Evolutionary conservation across 2,329 filamentous ascomycete genomes (phyloP), one percentile per base, ranked within the genome.

Genomic region (Clonostachys sp.): DNA sequence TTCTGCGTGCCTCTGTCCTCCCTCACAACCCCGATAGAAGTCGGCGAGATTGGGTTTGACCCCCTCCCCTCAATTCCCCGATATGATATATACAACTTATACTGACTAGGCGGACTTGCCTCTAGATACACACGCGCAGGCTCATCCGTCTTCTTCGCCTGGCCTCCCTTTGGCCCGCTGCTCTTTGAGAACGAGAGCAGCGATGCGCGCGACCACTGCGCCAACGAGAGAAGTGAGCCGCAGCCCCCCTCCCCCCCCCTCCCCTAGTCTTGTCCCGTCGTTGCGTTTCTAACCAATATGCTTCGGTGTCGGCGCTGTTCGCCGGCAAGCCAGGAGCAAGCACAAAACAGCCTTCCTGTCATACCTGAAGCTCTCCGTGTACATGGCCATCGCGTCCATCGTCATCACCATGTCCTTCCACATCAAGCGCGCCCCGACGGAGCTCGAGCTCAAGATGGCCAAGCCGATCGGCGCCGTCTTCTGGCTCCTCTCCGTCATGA

Each of bases 351-450:
- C 81, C 0, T 96, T 96, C 61, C 84, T 97, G 30, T 94, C 92
- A 3, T 96, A 94, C 78, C 81, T 97, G 17, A 84, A 91, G 5
- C 79, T 97, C 3, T 85, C 88, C 34, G 81, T 96, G 57, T 96
- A 96, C 71, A 91, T 97, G 80, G 84, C 90, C 53, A 76, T 99
- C 45, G 90, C 97, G 9, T 83, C 89, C 30, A 81, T 95, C 34
- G 92, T 94, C 45, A 96, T 99, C 55, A 84, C 95, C 10, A 77
- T 96, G 45, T 95, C 89, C 13, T 99, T 99, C 65, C 92, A 99
- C 61, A 77, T 99, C 44, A 91, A 91, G 60, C 74, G 74, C 16
- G 69, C 84, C 57, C 89, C 94, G 1, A 80, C 83, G 0, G 61
- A 71, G 1, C 64, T 89, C 13, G 94, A 99, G 71, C 73, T 81